These are phyloP conservation scores for Ceratocystis variospora DNA, from an alignment of 2,329 filamentous ascomycete genomes.

Conservation along the genomic window DNA sequence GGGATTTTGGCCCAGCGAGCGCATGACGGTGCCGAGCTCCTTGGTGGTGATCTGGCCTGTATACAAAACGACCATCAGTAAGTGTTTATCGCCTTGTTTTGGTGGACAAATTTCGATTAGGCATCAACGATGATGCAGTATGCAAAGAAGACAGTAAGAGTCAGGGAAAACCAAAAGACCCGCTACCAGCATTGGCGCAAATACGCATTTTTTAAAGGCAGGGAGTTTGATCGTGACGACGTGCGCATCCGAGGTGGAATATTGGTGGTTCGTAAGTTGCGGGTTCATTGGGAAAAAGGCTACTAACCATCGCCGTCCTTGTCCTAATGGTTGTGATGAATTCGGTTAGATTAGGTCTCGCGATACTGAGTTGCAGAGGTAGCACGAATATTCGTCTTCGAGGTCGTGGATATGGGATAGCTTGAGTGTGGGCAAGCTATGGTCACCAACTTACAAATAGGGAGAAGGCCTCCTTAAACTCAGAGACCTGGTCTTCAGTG, in stretches of 20 bases:
- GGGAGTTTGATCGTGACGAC: neutral
- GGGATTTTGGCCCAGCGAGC: constrained; percentile 77
- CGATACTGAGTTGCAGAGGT: neutral
- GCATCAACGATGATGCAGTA: constrained; percentile 17
- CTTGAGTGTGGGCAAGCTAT: neutral
- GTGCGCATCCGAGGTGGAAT: neutral
- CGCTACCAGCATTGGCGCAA: neutral
- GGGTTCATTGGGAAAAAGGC: neutral
- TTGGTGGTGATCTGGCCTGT: constrained; percentile 83
- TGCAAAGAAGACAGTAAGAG: constrained; percentile 10
- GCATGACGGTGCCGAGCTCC: constrained; percentile 81
- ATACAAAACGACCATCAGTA: constrained; percentile 9
- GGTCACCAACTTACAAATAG: constrained; percentile 67
- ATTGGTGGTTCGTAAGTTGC: neutral
- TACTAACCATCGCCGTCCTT: constrained; percentile 83
- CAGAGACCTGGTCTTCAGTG: constrained; percentile 99
- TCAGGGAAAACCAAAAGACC: neutral
- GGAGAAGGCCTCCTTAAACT: constrained; percentile 99
- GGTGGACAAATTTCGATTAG: constrained; percentile 20
- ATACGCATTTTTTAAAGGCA: neutral
- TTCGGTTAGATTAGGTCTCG: constrained; percentile 22
- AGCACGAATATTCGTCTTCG: neutral
- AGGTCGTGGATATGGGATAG: neutral
- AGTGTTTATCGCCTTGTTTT: neutral
- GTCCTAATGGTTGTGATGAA: constrained; percentile 40